These are phyloP conservation scores for Penicillium sp. DNA, from an alignment of 2,329 filamentous ascomycete genomes.

Conservation along the genomic window DNA sequence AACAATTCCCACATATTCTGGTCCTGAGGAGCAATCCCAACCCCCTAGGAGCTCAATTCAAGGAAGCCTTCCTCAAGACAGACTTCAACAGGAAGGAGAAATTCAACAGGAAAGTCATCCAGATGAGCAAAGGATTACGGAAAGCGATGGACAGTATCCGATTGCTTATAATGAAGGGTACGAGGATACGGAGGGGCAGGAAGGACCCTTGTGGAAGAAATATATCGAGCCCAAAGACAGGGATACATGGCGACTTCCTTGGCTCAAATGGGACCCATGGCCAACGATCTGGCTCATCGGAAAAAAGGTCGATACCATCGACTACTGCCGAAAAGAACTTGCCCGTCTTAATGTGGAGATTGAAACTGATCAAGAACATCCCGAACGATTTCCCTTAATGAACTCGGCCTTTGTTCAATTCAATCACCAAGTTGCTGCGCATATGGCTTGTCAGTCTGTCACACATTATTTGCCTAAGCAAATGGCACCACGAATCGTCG, in stretches of 20 bases:
- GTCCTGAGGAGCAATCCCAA: slow-evolving; percentile 3
- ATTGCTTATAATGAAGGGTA: slow-evolving; percentile 66
- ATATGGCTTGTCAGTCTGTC: slow-evolving; percentile 94
- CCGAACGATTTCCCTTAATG: slow-evolving; percentile 87
- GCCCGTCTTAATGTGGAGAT: slow-evolving; percentile 95
- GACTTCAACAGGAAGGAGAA: slow-evolving; percentile 9
- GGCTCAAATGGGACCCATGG: slow-evolving; percentile 68
- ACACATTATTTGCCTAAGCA: slow-evolving; percentile 90
- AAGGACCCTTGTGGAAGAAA: slow-evolving; percentile 75
- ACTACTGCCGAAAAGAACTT: slow-evolving; percentile 83
- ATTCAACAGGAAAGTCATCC: slow-evolving; percentile 17
- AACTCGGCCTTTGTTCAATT: slow-evolving; percentile 98
- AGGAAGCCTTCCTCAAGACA: slow-evolving; percentile 4
- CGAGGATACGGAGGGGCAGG: slow-evolving; percentile 61
- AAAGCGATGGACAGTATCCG: slow-evolving; percentile 57
- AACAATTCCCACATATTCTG: slow-evolving; percentile 3
- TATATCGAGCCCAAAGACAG: slow-evolving; percentile 82
- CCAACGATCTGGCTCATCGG: slow-evolving; percentile 77
- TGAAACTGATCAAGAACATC: slow-evolving; percentile 82
- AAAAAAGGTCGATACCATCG: slow-evolving; percentile 93
- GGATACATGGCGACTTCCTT: slow-evolving; percentile 78
- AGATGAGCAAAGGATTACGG: slow-evolving; percentile 19
- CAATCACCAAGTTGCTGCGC: slow-evolving; percentile 94
- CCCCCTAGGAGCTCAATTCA: neutral
- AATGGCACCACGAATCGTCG: slow-evolving; percentile 88